A percentile compares a stretch with the other conserved stretches of the same genome.
These are phyloP conservation scores for Phytopythium chamaehyphon DNA, from an alignment of 352 stramenopile genomes.

Conservation along the genomic window DNA sequence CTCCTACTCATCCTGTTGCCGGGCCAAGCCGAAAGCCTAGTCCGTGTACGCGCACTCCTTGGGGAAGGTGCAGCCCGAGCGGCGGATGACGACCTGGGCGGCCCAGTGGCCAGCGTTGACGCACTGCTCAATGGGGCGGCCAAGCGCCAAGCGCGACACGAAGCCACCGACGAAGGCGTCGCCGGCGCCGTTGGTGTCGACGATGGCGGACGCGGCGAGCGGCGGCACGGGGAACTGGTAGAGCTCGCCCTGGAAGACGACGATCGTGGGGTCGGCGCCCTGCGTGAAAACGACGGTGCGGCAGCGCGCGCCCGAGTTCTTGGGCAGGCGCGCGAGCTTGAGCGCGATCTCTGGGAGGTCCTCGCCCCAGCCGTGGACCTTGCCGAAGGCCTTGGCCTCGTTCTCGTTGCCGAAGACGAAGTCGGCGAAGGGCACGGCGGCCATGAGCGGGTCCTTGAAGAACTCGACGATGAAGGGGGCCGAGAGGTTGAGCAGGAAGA, in stretches of 20 bases:
- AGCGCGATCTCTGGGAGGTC: conserved; percentile 91
- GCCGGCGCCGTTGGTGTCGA: conserved; percentile 99
- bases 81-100: conserved; percentile 95
- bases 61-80: conserved; percentile 95
- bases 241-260: conserved; percentile 93
- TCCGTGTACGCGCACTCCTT: conserved; percentile 89
- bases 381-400: conserved; percentile 95
- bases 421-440: conserved; percentile 93
- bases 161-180: conserved; percentile 99
- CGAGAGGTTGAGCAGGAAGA: conserved; percentile 97
- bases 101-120: conserved; percentile 97
- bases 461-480: conserved; percentile 98
- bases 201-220: conserved; percentile 87
- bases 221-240: conserved; percentile 89
- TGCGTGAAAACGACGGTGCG: conserved; percentile 99
- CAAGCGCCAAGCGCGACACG: conserved; percentile 90
- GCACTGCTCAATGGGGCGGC: conserved; percentile 87
- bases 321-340: conserved; percentile 91
- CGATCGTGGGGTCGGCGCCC: conserved; percentile 93
- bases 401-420: conserved; percentile 99
- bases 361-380: conserved; percentile 87
- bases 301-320: conserved; percentile 87
- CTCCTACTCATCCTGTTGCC: background rate
- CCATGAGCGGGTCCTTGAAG: conserved; percentile 96
- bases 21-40: conserved; percentile 26